Percentiles rank a stretch among this genome's conserved stretches.
Conservation (phyloP, 208 protist species). For the Wallacemonas sp. region DNA sequence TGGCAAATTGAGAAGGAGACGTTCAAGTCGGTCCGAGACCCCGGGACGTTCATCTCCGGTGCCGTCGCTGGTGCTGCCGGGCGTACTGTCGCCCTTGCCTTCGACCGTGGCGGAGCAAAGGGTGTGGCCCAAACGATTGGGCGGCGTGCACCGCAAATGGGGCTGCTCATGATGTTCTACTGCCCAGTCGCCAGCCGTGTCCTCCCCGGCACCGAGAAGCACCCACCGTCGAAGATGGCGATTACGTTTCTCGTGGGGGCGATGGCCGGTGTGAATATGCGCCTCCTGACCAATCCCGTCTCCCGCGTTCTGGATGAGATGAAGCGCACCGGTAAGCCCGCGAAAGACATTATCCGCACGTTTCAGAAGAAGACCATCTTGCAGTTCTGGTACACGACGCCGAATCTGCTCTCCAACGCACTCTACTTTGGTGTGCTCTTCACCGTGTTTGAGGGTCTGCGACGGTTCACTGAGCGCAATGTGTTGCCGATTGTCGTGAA, state of each 20-base stretch:
- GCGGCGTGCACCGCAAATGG: conserved; percentile 78
- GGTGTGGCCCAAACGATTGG: conserved; percentile 59
- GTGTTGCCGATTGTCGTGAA: conserved; percentile 30
- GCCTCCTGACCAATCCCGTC: conserved; percentile 82
- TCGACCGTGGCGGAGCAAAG: conserved; percentile 80
- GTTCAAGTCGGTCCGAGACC: conserved; percentile 56
- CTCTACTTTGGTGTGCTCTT: conserved; percentile 87
- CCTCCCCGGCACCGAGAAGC: conserved; percentile 58
- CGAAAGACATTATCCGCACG: conserved; percentile 40
- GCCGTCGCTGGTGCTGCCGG: conserved; percentile 66
- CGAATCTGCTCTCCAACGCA: conserved; percentile 82
- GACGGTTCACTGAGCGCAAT: conserved; percentile 85
- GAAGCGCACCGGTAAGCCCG: conserved; percentile 61
- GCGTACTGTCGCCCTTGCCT: conserved; percentile 47
- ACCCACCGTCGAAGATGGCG: conserved; percentile 70
- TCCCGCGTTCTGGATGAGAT: conserved; percentile 82
- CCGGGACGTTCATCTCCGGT: conserved; percentile 77
- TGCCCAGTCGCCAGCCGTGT: conserved; percentile 57
- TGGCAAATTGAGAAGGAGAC: conserved; percentile 68
- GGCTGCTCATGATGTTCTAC: conserved; percentile 89
- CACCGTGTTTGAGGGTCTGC: conserved; percentile 86
- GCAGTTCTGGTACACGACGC: conserved; percentile 86
- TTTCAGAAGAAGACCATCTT: conserved; percentile 83
- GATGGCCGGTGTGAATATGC: conserved; percentile 81
- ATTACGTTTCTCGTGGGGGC: conserved; percentile 82